phyloP scores from a whole-genome alignment of 176 grass and related monocot species.

The Metroxylon sagu region DNA sequence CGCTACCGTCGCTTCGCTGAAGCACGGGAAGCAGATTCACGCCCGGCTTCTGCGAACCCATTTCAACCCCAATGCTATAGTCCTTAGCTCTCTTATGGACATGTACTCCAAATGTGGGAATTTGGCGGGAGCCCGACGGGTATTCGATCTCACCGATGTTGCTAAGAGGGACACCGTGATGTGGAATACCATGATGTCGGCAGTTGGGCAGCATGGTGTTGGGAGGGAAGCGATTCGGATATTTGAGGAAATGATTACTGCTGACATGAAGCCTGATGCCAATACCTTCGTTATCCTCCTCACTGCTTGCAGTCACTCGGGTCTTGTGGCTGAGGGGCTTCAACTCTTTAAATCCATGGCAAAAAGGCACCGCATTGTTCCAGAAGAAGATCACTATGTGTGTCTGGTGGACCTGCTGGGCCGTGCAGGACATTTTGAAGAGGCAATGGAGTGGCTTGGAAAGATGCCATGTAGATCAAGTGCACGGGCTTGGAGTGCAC shows the following conservation, averaged over 20 bases:
- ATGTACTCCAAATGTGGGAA: slow-evolving; percentile 76
- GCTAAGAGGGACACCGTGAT: slow-evolving; percentile 24
- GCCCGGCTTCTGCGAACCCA: slow-evolving; percentile 31
- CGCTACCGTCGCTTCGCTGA: slow-evolving; percentile 28
- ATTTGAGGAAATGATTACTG: slow-evolving; percentile 52
- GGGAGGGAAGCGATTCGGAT: slow-evolving; percentile 31
- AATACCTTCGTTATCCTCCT: slow-evolving; percentile 48
- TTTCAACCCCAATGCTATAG: slow-evolving; percentile 27
- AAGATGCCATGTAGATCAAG: slow-evolving; percentile 29
- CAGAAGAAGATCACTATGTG: slow-evolving; percentile 37
- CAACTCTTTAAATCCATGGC: slow-evolving; percentile 61
- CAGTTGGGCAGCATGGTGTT: slow-evolving; percentile 42
- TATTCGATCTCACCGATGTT: slow-evolving; percentile 32
- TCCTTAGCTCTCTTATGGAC: slow-evolving; percentile 43
- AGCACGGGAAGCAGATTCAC: slow-evolving; percentile 59
- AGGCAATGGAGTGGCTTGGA: slow-evolving; percentile 39
- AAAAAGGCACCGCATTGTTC: slow-evolving; percentile 42
- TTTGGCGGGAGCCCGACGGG: slow-evolving; percentile 30
- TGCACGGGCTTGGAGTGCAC: slow-evolving; percentile 28
- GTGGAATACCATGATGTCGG: slow-evolving; percentile 61
- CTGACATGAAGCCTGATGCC: slow-evolving; percentile 36
- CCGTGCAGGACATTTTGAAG: slow-evolving; percentile 24
- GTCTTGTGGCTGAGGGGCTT: slow-evolving; percentile 49
- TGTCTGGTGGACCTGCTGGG: slow-evolving; percentile 56
- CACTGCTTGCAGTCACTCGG: slow-evolving; percentile 39